Percentiles rank a stretch among this genome's conserved stretches.
Evolutionary conservation across 345 rosid species (phyloP).

Genomic region (Cardamine resedifolia): DNA sequence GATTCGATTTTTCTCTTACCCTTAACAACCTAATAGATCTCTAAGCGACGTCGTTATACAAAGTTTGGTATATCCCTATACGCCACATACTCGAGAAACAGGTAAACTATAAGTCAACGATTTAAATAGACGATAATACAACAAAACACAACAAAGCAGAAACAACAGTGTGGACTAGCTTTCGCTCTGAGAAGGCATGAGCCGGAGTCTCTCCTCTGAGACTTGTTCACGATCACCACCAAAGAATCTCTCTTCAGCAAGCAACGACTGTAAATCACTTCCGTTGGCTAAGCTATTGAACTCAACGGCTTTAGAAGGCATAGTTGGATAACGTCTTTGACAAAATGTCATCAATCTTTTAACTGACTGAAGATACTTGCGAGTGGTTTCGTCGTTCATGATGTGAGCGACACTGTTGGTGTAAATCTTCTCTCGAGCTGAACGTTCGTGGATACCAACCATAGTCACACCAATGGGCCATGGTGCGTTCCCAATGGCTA

Average conservation of each 20-base stretch:
- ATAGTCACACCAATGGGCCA: slow-evolving; percentile 99
- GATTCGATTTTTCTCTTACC: not conserved
- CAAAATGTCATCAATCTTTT: slow-evolving; percentile 97
- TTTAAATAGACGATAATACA: too few species aligned
- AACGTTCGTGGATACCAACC: slow-evolving; percentile 99
- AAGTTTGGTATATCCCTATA: not conserved
- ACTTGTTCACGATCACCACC: slow-evolving; percentile 42
- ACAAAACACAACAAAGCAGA: slow-evolving; percentile 6
- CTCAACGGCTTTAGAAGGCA: slow-evolving; percentile 95
- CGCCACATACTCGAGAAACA: not conserved
- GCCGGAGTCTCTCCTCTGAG: slow-evolving; percentile 60
- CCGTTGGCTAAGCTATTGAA: slow-evolving; percentile 98
- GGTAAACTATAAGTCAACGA: too few species aligned
- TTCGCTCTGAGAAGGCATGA: slow-evolving; percentile 71
- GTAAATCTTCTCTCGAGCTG: slow-evolving; percentile 95
- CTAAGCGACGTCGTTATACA: not conserved
- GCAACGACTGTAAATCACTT: slow-evolving; percentile 82
- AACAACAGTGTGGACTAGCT: slow-evolving; percentile 29
- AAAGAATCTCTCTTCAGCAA: slow-evolving; percentile 65
- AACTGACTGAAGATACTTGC: slow-evolving; percentile 88
- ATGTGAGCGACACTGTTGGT: slow-evolving; percentile 98
- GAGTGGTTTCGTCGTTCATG: slow-evolving; percentile 98
- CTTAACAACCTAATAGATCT: not conserved
- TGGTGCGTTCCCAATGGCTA: slow-evolving; percentile 96
- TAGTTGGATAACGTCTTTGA: slow-evolving; percentile 85